These are phyloP conservation scores for Cylindricascospora bacillispora DNA, from an alignment of 1,139 yeast genomes.

Conservation along the genomic window DNA sequence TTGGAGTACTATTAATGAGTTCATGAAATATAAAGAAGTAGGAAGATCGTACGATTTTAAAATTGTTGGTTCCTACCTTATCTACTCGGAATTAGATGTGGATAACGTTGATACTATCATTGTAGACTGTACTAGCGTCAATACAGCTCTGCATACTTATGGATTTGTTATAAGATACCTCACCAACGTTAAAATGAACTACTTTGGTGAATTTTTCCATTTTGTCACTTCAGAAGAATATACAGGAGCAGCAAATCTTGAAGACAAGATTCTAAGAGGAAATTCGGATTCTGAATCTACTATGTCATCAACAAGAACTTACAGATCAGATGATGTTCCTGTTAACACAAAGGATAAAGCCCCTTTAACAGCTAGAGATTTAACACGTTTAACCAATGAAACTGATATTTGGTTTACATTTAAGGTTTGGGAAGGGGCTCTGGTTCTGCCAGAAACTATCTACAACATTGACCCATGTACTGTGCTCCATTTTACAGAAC, in stretches of 20 bases:
- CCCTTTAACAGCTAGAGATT: slow-evolving; percentile 18
- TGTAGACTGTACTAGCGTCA: slow-evolving; percentile 51
- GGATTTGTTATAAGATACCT: slow-evolving; percentile 71
- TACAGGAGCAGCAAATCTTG: slow-evolving; percentile 21
- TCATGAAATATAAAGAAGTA: slow-evolving; percentile 44
- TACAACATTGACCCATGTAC: slow-evolving; percentile 55
- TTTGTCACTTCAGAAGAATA: slow-evolving; percentile 82
- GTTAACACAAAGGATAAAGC: slow-evolving; percentile 4
- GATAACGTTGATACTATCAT: slow-evolving; percentile 59
- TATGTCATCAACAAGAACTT: slow-evolving; percentile 1
- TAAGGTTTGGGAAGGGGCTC: slow-evolving; percentile 54
- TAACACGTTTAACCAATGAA: slow-evolving; percentile 52
- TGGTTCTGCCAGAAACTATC: slow-evolving; percentile 59
- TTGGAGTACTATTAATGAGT: slow-evolving; percentile 79
- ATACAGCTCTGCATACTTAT: slow-evolving; percentile 57
- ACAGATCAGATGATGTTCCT: slow-evolving; percentile 3
- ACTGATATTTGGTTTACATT: slow-evolving; percentile 65
- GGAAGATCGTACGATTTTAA: slow-evolving; percentile 57
- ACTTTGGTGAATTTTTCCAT: slow-evolving; percentile 76
- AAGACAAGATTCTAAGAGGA: slow-evolving; percentile 1
- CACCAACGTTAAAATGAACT: slow-evolving; percentile 71
- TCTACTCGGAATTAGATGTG: slow-evolving; percentile 44
- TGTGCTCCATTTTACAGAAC: slow-evolving; percentile 48
- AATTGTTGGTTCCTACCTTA: slow-evolving; percentile 55
- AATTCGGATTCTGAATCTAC: neutral